Conservation (phyloP, 2,329 filamentous ascomycete species). For the Ophiostoma perfectum region DNA sequence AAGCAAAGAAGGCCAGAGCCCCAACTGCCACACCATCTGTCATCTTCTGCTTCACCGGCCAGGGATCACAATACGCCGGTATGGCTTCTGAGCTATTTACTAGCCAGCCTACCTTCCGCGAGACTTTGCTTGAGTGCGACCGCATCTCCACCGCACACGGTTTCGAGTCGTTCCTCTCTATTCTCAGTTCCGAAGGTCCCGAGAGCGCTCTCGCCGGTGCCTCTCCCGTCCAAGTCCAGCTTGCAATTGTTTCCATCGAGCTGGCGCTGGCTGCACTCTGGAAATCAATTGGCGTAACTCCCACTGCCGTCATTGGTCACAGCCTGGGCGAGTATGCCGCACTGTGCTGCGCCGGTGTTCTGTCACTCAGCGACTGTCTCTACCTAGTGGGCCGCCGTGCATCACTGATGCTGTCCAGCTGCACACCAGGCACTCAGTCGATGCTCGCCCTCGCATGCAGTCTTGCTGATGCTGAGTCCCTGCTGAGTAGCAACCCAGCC, state of each 20-base stretch:
- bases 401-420: conserved; percentile 57
- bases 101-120: conserved; percentile 44
- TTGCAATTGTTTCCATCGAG: conserved; percentile 50
- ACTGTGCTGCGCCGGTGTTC: conserved; percentile 62
- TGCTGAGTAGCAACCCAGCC: conserved; percentile 37
- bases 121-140: conserved; percentile 53
- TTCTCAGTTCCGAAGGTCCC: conserved; percentile 39
- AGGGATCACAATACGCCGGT: conserved; percentile 50
- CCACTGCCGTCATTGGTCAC: conserved; percentile 54
- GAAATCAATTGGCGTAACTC: conserved; percentile 51
- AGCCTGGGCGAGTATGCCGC: conserved; percentile 71
- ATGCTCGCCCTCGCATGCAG: conserved; percentile 49
- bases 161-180: conserved; percentile 52
- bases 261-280: conserved; percentile 54
- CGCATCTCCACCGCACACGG: conserved; percentile 45
- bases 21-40: conserved; percentile 44
- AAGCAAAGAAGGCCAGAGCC: conserved; percentile 39
- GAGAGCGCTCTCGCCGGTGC: conserved; percentile 41
- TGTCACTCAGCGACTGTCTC: conserved; percentile 67
- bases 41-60: conserved; percentile 52
- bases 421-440: conserved; percentile 60
- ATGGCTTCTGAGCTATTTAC: conserved; percentile 48
- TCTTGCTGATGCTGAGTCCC: conserved; percentile 47
- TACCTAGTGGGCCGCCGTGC: conserved; percentile 66
- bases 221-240: conserved; percentile 49